These are phyloP conservation scores for Xanthoceras sorbifolium DNA, from an alignment of 345 rosid genomes.

Conservation along the genomic window DNA sequence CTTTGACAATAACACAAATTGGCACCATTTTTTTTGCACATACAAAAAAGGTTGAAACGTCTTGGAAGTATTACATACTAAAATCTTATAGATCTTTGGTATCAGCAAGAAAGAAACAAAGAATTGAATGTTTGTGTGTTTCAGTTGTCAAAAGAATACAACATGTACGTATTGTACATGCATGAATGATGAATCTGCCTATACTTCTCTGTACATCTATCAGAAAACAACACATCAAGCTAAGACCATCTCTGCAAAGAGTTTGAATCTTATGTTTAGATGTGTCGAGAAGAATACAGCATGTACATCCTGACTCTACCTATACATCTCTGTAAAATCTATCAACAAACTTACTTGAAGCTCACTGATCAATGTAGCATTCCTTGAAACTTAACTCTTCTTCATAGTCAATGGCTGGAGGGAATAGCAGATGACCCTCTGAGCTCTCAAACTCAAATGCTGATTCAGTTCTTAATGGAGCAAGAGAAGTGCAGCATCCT, in stretches of 20 bases:
- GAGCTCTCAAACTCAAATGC: constrained; percentile 29
- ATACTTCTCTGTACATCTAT: background rate
- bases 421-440: constrained; percentile 36
- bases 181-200: background rate
- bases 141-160: constrained; percentile 1
- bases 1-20: too few relatives aligned
- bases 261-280: background rate
- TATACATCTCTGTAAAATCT: background rate
- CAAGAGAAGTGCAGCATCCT: constrained; percentile 60
- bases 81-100: too few relatives aligned
- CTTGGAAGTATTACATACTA: too few relatives aligned
- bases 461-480: constrained; percentile 36
- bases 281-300: background rate
- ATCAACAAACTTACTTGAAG: background rate
- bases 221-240: background rate
- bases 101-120: background rate
- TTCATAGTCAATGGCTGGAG: constrained; percentile 14
- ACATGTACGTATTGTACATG: background rate
- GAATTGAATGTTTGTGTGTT: background rate
- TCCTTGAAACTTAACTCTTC: constrained; percentile 9
- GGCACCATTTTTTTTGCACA: too few relatives aligned
- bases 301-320: background rate
- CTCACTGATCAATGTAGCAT: constrained; percentile 7
- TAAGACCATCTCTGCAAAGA: background rate
- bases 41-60: too few relatives aligned